Evolutionary conservation across 495 filamentous ascomycete species (phyloP).

Genomic region (Penicillium argentinense): DNA sequence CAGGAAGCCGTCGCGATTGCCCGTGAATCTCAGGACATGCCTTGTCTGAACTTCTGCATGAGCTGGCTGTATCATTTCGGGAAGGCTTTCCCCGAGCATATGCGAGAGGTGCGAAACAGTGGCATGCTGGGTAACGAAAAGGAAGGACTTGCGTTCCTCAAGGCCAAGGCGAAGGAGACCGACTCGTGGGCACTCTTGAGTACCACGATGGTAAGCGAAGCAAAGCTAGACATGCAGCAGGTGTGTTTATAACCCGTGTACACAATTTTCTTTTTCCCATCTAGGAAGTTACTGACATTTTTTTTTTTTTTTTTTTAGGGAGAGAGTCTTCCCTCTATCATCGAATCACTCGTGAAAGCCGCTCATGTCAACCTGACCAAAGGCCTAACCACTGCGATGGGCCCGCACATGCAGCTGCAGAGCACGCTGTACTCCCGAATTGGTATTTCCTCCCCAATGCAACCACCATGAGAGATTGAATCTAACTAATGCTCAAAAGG

Average conservation of each 20-base stretch:
- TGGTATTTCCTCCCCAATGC: constrained; percentile 46
- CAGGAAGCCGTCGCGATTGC: constrained; percentile 89
- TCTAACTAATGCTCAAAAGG: constrained; percentile 39
- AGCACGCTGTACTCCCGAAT: constrained; percentile 75
- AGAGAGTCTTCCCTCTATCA: constrained; percentile 72
- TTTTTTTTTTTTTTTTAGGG: no score
- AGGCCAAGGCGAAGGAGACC: constrained; percentile 82
- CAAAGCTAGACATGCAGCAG: constrained; percentile 70
- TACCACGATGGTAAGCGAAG: constrained; percentile 82
- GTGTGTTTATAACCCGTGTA: constrained; percentile 31
- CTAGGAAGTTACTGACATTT: no score
- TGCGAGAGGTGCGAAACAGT: constrained; percentile 66
- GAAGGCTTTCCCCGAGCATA: constrained; percentile 75
- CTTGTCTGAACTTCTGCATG: constrained; percentile 90
- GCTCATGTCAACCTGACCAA: constrained; percentile 80
- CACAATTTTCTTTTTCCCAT: no score
- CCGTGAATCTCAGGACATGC: constrained; percentile 86
- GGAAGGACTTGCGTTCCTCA: constrained; percentile 80
- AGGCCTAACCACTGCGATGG: constrained; percentile 68
- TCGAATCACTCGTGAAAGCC: constrained; percentile 77
- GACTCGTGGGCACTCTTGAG: constrained; percentile 87
- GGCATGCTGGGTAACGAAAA: constrained; percentile 76
- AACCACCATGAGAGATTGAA: not conserved
- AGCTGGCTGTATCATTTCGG: constrained; percentile 98
- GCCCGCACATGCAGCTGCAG: constrained; percentile 68